Evolutionary conservation across 2,329 filamentous ascomycete genomes (phyloP).

Genomic region (Aspergillus pseudoviridinutans): DNA sequence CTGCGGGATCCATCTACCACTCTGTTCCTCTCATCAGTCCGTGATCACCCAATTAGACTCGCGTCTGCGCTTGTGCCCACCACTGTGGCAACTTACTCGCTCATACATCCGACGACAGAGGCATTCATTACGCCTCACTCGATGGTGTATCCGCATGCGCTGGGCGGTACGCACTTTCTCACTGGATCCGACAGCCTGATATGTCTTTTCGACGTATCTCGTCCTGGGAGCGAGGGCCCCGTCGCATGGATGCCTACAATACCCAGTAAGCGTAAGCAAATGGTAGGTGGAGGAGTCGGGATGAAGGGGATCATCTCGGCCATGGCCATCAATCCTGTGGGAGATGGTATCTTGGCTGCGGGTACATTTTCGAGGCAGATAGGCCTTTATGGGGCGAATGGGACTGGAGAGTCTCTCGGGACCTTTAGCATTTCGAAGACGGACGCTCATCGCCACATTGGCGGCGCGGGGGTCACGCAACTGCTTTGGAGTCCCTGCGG

Average conservation of each 20-base stretch:
- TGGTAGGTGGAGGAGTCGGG: conserved; percentile 44
- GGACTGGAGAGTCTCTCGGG: conserved; percentile 47
- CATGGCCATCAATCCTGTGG: conserved; percentile 42
- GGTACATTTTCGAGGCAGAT: conserved; percentile 56
- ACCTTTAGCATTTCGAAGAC: conserved; percentile 47
- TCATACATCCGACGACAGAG: conserved; percentile 54
- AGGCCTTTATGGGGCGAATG: conserved; percentile 51
- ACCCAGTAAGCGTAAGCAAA: conserved; percentile 45
- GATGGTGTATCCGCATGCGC: conserved; percentile 48
- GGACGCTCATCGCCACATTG: conserved; percentile 34
- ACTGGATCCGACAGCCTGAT: conserved; percentile 54
- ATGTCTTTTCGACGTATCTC: conserved; percentile 53
- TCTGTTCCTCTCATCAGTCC: conserved; percentile 49
- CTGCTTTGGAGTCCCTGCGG: conserved; percentile 57
- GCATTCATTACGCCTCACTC: conserved; percentile 53
- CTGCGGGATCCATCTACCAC: conserved; percentile 48
- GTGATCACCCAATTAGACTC: conserved; percentile 55
- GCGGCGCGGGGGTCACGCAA: conserved; percentile 53
- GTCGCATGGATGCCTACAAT: conserved; percentile 45
- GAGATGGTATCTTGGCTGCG: conserved; percentile 51
- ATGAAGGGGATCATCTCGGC: conserved; percentile 56
- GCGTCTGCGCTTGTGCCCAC: conserved; percentile 51
- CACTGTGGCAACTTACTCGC: conserved; percentile 50
- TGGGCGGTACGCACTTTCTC: conserved; percentile 50
- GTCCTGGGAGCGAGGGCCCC: conserved; percentile 45